Conservation (phyloP, 306 rosid species). For the Macrotyloma uniflorum region DNA sequence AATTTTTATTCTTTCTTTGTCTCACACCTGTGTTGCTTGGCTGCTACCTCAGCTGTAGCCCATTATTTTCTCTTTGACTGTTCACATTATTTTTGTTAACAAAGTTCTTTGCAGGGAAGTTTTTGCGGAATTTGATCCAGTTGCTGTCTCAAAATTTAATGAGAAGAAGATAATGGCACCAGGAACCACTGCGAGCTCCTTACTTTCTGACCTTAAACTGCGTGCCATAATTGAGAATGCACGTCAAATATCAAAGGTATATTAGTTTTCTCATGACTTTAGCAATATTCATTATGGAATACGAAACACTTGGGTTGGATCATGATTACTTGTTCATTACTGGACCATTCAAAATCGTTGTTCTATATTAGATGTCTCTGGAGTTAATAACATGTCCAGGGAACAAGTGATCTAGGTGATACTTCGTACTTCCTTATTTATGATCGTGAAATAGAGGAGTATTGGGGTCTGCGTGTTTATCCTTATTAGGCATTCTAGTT, state of each 20-base stretch:
- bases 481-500: constrained; percentile 18
- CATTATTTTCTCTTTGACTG: constrained; percentile 1
- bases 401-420: constrained; percentile 13
- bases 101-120: constrained; percentile 70
- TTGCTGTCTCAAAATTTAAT: constrained; percentile 60
- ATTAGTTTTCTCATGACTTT: constrained; percentile 40
- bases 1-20: neutral
- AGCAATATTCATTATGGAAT: constrained; percentile 14
- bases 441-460: constrained; percentile 1
- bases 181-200: constrained; percentile 63
- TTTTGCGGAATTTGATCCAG: constrained; percentile 73
- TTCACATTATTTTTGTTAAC: constrained; percentile 32
- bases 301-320: constrained; percentile 12
- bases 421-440: constrained; percentile 1
- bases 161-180: constrained; percentile 68
- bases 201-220: constrained; percentile 69
- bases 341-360: constrained; percentile 14
- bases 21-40: constrained; percentile 15
- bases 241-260: constrained; percentile 69
- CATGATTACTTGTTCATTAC: constrained; percentile 25
- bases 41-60: neutral
- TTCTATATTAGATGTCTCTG: constrained; percentile 22
- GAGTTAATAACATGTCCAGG: constrained; percentile 21
- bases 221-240: constrained; percentile 74
- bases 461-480: constrained; percentile 1